Base-by-base conservation (phyloP, 2,329 filamentous ascomycete genomes). In the Nigrospora sphaerica region DNA sequence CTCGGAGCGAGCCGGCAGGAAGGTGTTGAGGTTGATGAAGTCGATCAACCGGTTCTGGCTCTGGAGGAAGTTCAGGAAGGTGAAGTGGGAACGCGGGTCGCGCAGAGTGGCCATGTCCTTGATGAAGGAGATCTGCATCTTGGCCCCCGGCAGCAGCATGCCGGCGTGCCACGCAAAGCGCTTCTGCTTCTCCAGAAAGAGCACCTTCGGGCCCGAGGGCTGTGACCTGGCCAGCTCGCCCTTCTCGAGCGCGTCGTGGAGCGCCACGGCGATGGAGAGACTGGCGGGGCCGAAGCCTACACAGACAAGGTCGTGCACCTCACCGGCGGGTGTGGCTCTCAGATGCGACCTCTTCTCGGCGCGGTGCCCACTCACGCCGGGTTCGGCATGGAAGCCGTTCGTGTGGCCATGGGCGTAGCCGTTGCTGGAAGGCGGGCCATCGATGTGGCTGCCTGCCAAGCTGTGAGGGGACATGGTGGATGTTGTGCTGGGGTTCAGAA, bases 81-180 rank as follows among this genome's bases (percentile, higher is more conserved):
- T 97, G 67, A 97, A 97, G 58, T 90, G 79, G 54, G 88, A 95
- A 52, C 86, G 81, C 9, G 92, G 92, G 62, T 97, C 84, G 48
- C 92, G 80, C 55, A 95, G 75, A 4, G 88, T 93, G 4, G 92
- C 92, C 65, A 97, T 80, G 62, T 97, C 92, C 71, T 97, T 97
- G 70, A 97, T 78, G 71, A 95, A 97, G 11, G 88, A 95, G 57
- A 97, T 97, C 64, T 97, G 92, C 92, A 97, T 97, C 69, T 86
- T 90, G 44, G 91, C 88, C 6, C 90, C 91, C 0, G 90, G 88
- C 3, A 97, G 78, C 49, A 96, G 81, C 92, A 97, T 97, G 49
- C 92, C 92, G 0, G 89, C 83, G 66, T 97, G 92, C 92, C 92
- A 97, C 48, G 86, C 81, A 61, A 97, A 97, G 41, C 76, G 71